These are phyloP conservation scores for Poa pratensis DNA, from an alignment of 176 grass and related monocot species.

Conservation along the genomic window DNA sequence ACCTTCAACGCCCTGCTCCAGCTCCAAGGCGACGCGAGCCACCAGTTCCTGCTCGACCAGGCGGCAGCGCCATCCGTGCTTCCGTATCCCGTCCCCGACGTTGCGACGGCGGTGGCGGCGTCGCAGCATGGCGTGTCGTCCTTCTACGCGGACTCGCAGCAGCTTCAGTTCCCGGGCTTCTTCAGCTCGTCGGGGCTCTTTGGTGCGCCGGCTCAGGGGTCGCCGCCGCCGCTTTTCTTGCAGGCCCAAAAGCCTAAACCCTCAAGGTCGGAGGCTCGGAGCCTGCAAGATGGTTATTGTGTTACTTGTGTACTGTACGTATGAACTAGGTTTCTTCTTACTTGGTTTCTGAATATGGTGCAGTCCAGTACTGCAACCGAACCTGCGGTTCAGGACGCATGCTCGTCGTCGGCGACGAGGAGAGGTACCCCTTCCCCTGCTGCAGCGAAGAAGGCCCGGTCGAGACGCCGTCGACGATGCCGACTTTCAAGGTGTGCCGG, in stretches of 20 bases:
- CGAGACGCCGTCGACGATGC: constrained; percentile 62
- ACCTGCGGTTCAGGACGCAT: constrained; percentile 38
- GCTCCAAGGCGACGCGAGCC: constrained; percentile 32
- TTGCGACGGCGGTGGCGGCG: no score
- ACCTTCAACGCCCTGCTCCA: constrained; percentile 46
- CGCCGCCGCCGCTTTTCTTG: constrained; percentile 1
- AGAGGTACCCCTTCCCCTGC: constrained; percentile 18
- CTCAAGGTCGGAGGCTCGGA: background rate
- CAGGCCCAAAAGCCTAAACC: constrained; percentile 26
- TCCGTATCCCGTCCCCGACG: no score
- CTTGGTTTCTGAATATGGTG: background rate
- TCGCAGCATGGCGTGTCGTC: no score
- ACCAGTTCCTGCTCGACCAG: constrained; percentile 41
- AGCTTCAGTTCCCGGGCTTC: background rate
- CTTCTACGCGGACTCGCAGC: background rate
- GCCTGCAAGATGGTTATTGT: background rate
- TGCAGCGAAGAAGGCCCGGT: constrained; percentile 64
- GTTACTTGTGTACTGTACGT: background rate
- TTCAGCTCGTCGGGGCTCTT: constrained; percentile 27
- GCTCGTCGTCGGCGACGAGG: constrained; percentile 54
- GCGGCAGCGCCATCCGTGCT: background rate
- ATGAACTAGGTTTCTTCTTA: constrained; percentile 41
- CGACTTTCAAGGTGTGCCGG: constrained; percentile 76
- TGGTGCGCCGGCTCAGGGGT: background rate
- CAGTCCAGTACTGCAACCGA: constrained; percentile 37